These are phyloP conservation scores for Starmera pachycereana DNA, from an alignment of 805 yeast species.

Conservation along the genomic window DNA sequence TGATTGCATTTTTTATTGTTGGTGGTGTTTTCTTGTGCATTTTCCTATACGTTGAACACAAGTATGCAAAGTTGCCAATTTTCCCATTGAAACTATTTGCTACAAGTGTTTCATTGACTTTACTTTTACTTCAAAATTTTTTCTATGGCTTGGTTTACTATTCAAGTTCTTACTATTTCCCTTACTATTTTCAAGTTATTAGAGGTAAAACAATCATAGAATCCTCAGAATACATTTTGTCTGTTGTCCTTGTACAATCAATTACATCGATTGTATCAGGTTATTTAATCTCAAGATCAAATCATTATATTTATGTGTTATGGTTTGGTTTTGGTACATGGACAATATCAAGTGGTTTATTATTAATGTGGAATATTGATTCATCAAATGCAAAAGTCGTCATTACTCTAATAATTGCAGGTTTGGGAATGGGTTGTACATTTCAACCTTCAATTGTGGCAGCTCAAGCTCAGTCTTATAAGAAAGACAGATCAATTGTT, in stretches of 20 bases:
- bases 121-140: conserved; percentile 24
- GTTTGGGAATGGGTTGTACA: conserved; percentile 22
- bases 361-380: neutral
- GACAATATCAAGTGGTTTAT: conserved; percentile 1
- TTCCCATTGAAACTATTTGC: conserved; percentile 38
- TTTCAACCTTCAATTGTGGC: conserved; percentile 28
- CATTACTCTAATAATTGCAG: conserved; percentile 23
- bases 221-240: conserved; percentile 2
- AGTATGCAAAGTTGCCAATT: conserved; percentile 40
- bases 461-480: conserved; percentile 38
- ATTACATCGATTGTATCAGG: conserved; percentile 3
- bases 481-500: conserved; percentile 44
- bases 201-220: conserved; percentile 17
- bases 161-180: conserved; percentile 35
- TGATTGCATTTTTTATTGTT: conserved; percentile 24
- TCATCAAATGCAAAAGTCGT: conserved; percentile 20
- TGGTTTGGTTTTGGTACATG: conserved; percentile 22
- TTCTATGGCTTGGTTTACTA: conserved; percentile 39
- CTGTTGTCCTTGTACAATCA: conserved; percentile 4
- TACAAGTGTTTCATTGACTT: conserved; percentile 20
- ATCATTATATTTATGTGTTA: conserved; percentile 8
- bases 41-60: conserved; percentile 41
- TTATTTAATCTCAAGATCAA: conserved; percentile 1
- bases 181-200: conserved; percentile 26
- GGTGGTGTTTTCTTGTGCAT: conserved; percentile 27